Conservation (phyloP, 768 basidiomycete species). For the Leccinum longicurvipes region DNA sequence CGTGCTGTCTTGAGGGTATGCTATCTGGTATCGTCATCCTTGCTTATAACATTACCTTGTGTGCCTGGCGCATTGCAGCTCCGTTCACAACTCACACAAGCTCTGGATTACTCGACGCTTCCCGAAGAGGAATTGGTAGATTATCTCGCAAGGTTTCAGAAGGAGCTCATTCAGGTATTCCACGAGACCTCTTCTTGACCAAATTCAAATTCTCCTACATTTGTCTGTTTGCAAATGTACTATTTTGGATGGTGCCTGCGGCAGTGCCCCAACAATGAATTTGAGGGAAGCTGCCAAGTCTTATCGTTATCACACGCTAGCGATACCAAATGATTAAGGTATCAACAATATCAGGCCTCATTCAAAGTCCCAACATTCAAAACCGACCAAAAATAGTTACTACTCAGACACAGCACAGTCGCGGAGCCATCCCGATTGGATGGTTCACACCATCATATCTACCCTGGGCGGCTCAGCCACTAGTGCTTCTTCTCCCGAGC, state of each 20-base stretch:
- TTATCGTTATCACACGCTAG: constrained; percentile 15
- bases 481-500: neutral
- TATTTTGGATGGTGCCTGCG: neutral
- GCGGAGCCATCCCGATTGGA: constrained; percentile 12
- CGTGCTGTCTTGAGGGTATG: constrained; percentile 67
- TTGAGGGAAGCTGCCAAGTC: neutral
- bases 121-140: constrained; percentile 65
- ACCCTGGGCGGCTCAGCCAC: neutral
- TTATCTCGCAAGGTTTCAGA: constrained; percentile 69
- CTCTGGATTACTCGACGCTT: constrained; percentile 66
- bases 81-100: constrained; percentile 71
- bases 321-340: constrained; percentile 6
- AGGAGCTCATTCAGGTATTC: constrained; percentile 57
- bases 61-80: constrained; percentile 42
- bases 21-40: neutral
- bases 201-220: neutral
- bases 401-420: neutral
- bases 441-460: constrained; percentile 11
- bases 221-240: constrained; percentile 6
- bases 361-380: neutral
- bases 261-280: too few relatives aligned
- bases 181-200: constrained; percentile 22
- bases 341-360: constrained; percentile 2
- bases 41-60: neutral
- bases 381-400: neutral